phyloP scores from a whole-genome alignment of 768 basidiomycete genomes.

The Lentinula raphanica region DNA sequence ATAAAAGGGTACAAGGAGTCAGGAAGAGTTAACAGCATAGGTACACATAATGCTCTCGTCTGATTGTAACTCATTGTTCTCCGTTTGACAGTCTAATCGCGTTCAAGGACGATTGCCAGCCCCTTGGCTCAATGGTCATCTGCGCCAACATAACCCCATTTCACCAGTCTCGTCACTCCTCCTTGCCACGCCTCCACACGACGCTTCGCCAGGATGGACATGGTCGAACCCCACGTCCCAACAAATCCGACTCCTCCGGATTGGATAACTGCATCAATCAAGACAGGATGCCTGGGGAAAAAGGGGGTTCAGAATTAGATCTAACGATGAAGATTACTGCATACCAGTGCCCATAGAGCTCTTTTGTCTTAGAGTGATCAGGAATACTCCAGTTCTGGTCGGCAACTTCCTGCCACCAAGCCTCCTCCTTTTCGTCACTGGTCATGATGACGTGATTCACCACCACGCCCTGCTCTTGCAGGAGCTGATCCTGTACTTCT shows the following conservation, averaged over 20 bases:
- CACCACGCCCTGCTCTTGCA: slow-evolving; percentile 35
- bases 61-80: background rate
- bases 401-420: slow-evolving; percentile 55
- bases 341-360: slow-evolving; percentile 46
- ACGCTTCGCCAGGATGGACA: slow-evolving; percentile 61
- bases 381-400: slow-evolving; percentile 46
- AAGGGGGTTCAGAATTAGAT: background rate
- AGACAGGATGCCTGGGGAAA: slow-evolving; percentile 55
- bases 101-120: background rate
- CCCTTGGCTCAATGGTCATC: slow-evolving; percentile 45
- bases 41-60: background rate
- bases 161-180: slow-evolving; percentile 45
- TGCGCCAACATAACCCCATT: slow-evolving; percentile 53
- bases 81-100: background rate
- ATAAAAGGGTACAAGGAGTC: background rate
- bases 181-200: slow-evolving; percentile 64
- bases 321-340: slow-evolving; percentile 10
- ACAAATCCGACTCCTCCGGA: slow-evolving; percentile 64
- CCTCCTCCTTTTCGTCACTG: slow-evolving; percentile 52
- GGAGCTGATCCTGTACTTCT: slow-evolving; percentile 47
- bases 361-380: slow-evolving; percentile 44
- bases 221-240: slow-evolving; percentile 68
- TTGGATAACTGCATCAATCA: slow-evolving; percentile 71
- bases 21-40: background rate
- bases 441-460: slow-evolving; percentile 59